Conservation (phyloP, 2,329 filamentous ascomycete species). For the Beauveria pseudobassiana region DNA sequence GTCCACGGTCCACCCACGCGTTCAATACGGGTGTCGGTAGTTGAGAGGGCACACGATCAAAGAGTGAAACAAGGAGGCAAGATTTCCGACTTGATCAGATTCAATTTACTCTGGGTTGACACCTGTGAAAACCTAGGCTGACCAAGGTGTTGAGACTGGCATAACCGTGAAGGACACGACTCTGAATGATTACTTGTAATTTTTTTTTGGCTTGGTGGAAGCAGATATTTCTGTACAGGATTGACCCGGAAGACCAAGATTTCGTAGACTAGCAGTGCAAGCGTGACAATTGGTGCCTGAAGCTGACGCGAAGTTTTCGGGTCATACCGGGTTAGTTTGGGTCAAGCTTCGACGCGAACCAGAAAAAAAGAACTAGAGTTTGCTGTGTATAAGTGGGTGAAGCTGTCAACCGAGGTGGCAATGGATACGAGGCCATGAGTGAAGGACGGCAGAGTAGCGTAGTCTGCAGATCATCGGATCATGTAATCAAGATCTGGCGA, state of each 20-base stretch:
- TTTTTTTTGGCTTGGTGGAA: no score
- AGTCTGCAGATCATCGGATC: background rate
- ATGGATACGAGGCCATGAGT: background rate
- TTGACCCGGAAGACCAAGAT: background rate
- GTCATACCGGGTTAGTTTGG: background rate
- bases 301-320: background rate
- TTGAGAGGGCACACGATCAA: background rate
- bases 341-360: background rate
- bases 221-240: background rate
- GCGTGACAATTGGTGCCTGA: background rate
- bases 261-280: background rate
- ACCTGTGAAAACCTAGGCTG: background rate
- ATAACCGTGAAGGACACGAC: background rate
- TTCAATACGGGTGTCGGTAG: background rate
- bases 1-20: background rate
- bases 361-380: background rate
- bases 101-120: background rate
- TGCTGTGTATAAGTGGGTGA: background rate
- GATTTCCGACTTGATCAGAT: background rate
- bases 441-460: background rate
- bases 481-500: background rate
- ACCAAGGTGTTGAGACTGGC: background rate
- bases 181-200: background rate
- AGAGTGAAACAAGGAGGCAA: background rate
- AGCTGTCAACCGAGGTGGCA: background rate